Conservation (phyloP, 1,284 basidiomycete genomes). For the Papiliotrema fonsecae region DNA sequence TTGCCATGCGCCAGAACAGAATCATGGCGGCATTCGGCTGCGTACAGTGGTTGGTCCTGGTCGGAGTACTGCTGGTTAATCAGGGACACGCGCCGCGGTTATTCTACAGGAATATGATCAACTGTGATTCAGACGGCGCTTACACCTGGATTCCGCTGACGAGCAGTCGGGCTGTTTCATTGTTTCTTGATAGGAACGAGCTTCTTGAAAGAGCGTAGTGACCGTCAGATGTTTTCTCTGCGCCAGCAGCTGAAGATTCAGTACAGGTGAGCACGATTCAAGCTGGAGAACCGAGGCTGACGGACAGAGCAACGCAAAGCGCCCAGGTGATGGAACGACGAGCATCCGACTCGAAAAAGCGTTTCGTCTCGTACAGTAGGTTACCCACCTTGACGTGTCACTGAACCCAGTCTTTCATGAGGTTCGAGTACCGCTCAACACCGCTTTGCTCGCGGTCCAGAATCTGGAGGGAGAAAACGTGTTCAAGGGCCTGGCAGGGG, state of each 20-base stretch:
- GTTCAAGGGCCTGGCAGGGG: slow-evolving; percentile 33
- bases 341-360: slow-evolving; percentile 68
- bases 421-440: slow-evolving; percentile 86
- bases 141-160: no score
- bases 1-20: slow-evolving; percentile 67
- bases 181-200: slow-evolving; percentile 42
- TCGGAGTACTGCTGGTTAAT: slow-evolving; percentile 52
- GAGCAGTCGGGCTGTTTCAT: slow-evolving; percentile 39
- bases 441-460: slow-evolving; percentile 79
- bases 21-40: slow-evolving; percentile 62
- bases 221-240: slow-evolving; percentile 59
- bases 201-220: slow-evolving; percentile 51
- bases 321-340: slow-evolving; percentile 78
- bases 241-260: slow-evolving; percentile 71
- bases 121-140: slow-evolving; percentile 30
- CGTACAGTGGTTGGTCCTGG: slow-evolving; percentile 55
- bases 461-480: slow-evolving; percentile 68
- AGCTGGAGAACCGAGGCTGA: background rate
- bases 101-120: slow-evolving; percentile 39
- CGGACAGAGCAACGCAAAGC: slow-evolving; percentile 61
- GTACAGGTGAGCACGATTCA: slow-evolving; percentile 17
- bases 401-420: slow-evolving; percentile 48
- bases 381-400: slow-evolving; percentile 51
- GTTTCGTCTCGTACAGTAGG: slow-evolving; percentile 75
- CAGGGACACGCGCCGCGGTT: slow-evolving; percentile 48